A percentile compares a stretch with the other conserved stretches of the same genome.
Evolutionary conservation across 495 filamentous ascomycete species (phyloP).

Genomic region (Talaromyces proteolyticus): DNA sequence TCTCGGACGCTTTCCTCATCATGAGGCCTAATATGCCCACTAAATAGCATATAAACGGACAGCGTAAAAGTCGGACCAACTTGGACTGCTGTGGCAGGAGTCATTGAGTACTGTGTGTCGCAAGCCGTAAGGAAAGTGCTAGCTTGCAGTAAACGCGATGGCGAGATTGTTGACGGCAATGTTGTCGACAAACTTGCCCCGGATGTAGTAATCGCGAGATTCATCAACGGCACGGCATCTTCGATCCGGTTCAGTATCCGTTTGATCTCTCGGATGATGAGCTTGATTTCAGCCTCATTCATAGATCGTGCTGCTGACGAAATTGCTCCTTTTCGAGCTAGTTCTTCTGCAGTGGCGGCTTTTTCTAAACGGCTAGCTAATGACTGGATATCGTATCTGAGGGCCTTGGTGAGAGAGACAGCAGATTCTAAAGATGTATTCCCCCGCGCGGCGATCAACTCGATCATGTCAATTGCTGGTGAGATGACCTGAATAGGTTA

Average conservation of each 20-base stretch:
- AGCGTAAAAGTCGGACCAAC: conserved; percentile 84
- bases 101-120: conserved; percentile 73
- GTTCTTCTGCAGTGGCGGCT: conserved; percentile 64
- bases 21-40: conserved; percentile 64
- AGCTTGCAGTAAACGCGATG: conserved; percentile 86
- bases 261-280: conserved; percentile 71
- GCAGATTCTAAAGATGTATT: conserved; percentile 92
- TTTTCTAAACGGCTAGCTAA: conserved; percentile 71
- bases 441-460: conserved; percentile 88
- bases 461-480: conserved; percentile 89
- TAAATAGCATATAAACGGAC: conserved; percentile 96
- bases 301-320: conserved; percentile 41
- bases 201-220: conserved; percentile 91
- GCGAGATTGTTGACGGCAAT: conserved; percentile 77
- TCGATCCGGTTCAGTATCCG: conserved; percentile 75
- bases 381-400: conserved; percentile 83
- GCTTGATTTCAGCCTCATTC: conserved; percentile 56
- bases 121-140: conserved; percentile 88
- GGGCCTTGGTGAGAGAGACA: conserved; percentile 73
- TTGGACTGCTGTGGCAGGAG: conserved; percentile 61
- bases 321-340: conserved; percentile 39
- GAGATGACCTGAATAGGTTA: conserved; percentile 62
- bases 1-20: conserved; percentile 61
- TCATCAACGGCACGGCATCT: conserved; percentile 88
- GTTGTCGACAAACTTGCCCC: conserved; percentile 78